phyloP scores from a whole-genome alignment of 176 grass and related monocot genomes.

The Phragmites australis region DNA sequence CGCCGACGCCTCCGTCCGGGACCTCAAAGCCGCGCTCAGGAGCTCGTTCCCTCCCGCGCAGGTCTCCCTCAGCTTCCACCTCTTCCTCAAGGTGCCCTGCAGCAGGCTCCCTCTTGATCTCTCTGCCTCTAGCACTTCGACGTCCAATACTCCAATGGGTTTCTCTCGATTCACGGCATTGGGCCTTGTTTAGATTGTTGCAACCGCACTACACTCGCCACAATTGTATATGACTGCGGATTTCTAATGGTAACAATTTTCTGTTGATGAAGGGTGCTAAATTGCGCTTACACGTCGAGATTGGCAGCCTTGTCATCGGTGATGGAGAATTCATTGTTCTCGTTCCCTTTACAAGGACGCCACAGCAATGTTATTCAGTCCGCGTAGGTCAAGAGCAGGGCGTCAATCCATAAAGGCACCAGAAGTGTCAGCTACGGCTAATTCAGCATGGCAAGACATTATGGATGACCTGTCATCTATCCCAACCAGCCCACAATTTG shows the following conservation, averaged over 20 bases:
- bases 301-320: slow-evolving; percentile 27
- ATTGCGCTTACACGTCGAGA: slow-evolving; percentile 50
- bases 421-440: slow-evolving; percentile 40
- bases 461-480: slow-evolving; percentile 78
- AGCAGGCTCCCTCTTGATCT: neutral
- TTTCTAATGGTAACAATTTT: slow-evolving; percentile 9
- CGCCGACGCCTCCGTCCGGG: slow-evolving; percentile 51
- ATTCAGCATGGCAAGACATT: slow-evolving; percentile 77
- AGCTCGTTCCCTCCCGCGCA: slow-evolving; percentile 69
- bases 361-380: slow-evolving; percentile 18
- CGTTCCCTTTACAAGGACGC: slow-evolving; percentile 59
- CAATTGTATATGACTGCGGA: neutral
- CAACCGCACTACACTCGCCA: neutral
- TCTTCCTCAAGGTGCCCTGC: too few relatives aligned
- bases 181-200: neutral
- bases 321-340: slow-evolving; percentile 61
- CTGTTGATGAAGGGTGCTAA: slow-evolving; percentile 63
- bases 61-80: too few relatives aligned
- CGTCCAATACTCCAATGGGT: neutral
- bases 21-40: slow-evolving; percentile 70
- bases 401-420: slow-evolving; percentile 2
- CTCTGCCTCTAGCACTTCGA: neutral
- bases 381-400: slow-evolving; percentile 29
- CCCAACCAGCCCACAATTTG: slow-evolving; percentile 38
- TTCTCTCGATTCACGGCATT: neutral